Conservation (phyloP, 495 filamentous ascomycete species). For the Xylaria sp. region DNA sequence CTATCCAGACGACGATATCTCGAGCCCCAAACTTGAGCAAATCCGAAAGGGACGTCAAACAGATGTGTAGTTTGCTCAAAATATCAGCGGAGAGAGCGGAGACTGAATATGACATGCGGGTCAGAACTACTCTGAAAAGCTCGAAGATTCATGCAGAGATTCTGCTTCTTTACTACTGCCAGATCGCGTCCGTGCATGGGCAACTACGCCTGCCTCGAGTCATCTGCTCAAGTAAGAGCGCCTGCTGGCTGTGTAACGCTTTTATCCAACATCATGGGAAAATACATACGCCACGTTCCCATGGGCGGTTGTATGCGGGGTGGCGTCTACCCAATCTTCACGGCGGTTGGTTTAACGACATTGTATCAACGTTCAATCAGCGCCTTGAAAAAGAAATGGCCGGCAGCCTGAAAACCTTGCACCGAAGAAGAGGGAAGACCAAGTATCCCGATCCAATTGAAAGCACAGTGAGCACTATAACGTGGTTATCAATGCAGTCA, state of each 20-base stretch:
- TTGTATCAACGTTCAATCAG: conserved; percentile 32
- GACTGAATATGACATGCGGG: conserved; percentile 29
- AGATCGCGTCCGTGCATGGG: conserved; percentile 32
- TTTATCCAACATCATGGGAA: conserved; percentile 51
- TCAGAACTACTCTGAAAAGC: conserved; percentile 34
- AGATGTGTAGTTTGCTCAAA: conserved; percentile 24
- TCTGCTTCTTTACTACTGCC: conserved; percentile 53
- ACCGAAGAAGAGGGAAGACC: conserved; percentile 11
- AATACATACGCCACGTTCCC: conserved; percentile 47
- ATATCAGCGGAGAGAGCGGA: conserved; percentile 14
- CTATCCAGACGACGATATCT: conserved; percentile 30
- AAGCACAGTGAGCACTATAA: conserved; percentile 34
- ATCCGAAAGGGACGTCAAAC: conserved; percentile 10
- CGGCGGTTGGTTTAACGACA: conserved; percentile 15
- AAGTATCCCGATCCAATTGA: conserved; percentile 28
- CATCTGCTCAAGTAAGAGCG: conserved; percentile 57
- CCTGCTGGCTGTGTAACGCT: conserved; percentile 57
- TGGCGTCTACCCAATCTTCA: conserved; percentile 42
- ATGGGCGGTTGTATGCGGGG: conserved; percentile 51
- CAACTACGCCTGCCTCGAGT: conserved; percentile 46
- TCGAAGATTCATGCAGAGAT: conserved; percentile 59
- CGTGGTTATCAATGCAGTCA: conserved; percentile 29
- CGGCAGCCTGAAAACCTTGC: conserved; percentile 28
- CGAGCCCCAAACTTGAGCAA: conserved; percentile 23
- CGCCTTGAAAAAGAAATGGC: conserved; percentile 12